Evolutionary conservation across 495 filamentous ascomycete species (phyloP).

Genomic region (Amorphotheca resinae): DNA sequence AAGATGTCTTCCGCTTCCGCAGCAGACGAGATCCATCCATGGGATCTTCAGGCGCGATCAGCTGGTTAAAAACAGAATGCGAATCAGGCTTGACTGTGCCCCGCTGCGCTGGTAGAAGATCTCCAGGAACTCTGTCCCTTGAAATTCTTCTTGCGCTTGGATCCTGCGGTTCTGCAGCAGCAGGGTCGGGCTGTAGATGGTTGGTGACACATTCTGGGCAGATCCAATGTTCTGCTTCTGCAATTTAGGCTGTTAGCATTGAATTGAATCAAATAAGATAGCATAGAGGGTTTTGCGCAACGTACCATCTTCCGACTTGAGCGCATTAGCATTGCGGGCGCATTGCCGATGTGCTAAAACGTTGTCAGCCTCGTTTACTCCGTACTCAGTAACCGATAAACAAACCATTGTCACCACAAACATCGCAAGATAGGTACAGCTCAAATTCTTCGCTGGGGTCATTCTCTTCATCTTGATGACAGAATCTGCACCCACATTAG

Average conservation of each 20-base stretch:
- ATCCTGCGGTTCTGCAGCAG: constrained; percentile 16
- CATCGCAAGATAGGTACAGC: constrained; percentile 62
- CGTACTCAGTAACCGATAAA: constrained; percentile 19
- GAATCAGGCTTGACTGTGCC: constrained; percentile 61
- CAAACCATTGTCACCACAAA: constrained; percentile 85
- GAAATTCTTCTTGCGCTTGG: constrained; percentile 14
- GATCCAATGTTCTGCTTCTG: constrained; percentile 59
- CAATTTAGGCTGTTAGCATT: constrained; percentile 11
- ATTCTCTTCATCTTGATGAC: constrained; percentile 22
- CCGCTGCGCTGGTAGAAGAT: constrained; percentile 63
- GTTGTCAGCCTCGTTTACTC: constrained; percentile 28
- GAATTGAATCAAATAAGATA: background rate
- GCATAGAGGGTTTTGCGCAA: background rate
- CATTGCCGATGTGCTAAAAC: constrained; percentile 82
- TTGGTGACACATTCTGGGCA: constrained; percentile 67
- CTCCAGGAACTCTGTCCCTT: constrained; percentile 36
- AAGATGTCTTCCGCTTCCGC: constrained; percentile 69
- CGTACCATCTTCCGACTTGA: constrained; percentile 57
- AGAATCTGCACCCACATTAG: constrained; percentile 15
- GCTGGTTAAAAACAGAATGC: constrained; percentile 73
- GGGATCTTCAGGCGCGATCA: constrained; percentile 67
- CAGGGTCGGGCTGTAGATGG: constrained; percentile 42
- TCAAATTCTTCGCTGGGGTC: constrained; percentile 62
- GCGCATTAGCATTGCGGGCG: constrained; percentile 64
- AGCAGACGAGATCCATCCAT: constrained; percentile 77